Evolutionary conservation across 176 grass and related monocot genomes (phyloP).

Genomic region (Olyra latifolia): DNA sequence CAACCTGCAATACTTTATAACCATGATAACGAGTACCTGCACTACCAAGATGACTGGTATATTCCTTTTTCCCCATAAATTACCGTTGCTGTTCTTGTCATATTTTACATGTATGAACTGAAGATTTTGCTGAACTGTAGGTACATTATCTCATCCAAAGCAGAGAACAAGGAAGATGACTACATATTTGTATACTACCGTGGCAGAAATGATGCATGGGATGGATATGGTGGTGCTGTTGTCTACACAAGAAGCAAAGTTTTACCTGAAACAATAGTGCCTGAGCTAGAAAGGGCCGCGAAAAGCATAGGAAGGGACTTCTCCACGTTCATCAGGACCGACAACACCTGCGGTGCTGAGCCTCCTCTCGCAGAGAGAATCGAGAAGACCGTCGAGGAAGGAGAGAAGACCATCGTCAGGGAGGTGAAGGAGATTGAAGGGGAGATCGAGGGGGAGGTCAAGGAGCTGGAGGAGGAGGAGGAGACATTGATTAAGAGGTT

Average conservation of each 20-base stretch:
- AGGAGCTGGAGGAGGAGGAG: slow-evolving; percentile 79
- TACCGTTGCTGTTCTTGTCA: background rate
- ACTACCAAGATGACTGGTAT: slow-evolving; percentile 98
- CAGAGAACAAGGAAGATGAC: slow-evolving; percentile 90
- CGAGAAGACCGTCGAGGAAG: slow-evolving; percentile 78
- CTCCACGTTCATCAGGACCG: slow-evolving; percentile 68
- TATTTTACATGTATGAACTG: slow-evolving; percentile 1
- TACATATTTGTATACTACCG: slow-evolving; percentile 94
- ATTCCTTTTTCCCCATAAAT: background rate
- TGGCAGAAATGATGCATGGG: slow-evolving; percentile 95
- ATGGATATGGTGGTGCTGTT: slow-evolving; percentile 90
- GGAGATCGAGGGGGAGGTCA: slow-evolving; percentile 69
- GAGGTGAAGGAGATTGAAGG: slow-evolving; percentile 80
- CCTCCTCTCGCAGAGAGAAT: slow-evolving; percentile 83
- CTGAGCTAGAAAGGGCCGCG: slow-evolving; percentile 72
- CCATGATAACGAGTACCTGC: slow-evolving; percentile 91
- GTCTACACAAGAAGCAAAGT: slow-evolving; percentile 79
- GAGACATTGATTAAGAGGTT: slow-evolving; percentile 58
- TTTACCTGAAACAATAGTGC: slow-evolving; percentile 71
- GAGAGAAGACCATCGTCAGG: slow-evolving; percentile 68
- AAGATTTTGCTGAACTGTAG: slow-evolving; percentile 37
- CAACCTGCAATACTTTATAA: slow-evolving; percentile 88
- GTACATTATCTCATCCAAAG: slow-evolving; percentile 95
- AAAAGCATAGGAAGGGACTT: slow-evolving; percentile 72
- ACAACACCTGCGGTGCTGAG: slow-evolving; percentile 91